Base-by-base conservation (phyloP, 306 rosid genomes). In the Fragaria iinumae region DNA sequence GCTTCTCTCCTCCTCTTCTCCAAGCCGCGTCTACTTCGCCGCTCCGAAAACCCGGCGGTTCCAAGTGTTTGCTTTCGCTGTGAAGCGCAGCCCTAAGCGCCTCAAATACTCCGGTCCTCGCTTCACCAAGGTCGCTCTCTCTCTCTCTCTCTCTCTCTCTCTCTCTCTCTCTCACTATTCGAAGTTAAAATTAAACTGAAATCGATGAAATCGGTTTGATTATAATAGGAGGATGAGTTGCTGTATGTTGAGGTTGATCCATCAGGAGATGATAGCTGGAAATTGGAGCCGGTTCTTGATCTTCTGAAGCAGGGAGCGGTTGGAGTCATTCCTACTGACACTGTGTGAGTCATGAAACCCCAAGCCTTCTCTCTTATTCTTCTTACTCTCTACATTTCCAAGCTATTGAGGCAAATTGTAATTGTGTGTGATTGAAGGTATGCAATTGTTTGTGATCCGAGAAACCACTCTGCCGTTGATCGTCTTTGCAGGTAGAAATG, bases 81-180 rank as follows among this genome's bases (percentile, higher is more conserved):
- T 72, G 14, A 91, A 94, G 87, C 92, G 98, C 56, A 91, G 94
- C 82, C 98, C 98, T 59, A 94, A 94, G 90, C 98, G 97, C 75
- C 97, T 94, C 87, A 94, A 94, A 43, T 94, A 94, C 82, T 77
- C 85, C 0, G 72, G 83, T 79, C 91, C 93, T 78, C 93, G 95
- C 80, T 92, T 94, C 83, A 81, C 86, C 78, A 92, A 92, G 97
- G 98, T 94, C 8, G 0, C 47, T 60, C 29, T 21, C 25, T 0
- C 25, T 25, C 57, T 41, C n/a, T 66, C 21, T 17, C 64, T 18
- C 32, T 1, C 60, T 14, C 56, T 50, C 20, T n/a, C 57, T 41
- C n/a, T 66, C 21, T 17, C 64, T 18, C 32, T 1, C 60, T 14
- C 56, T 50, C 20, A 9, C 67, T 29, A 62, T 62, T 79, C 2